A percentile compares a stretch with the other conserved stretches of the same genome.
Evolutionary conservation across 495 filamentous ascomycete species (phyloP).

Genomic region (Neurospora sp.): DNA sequence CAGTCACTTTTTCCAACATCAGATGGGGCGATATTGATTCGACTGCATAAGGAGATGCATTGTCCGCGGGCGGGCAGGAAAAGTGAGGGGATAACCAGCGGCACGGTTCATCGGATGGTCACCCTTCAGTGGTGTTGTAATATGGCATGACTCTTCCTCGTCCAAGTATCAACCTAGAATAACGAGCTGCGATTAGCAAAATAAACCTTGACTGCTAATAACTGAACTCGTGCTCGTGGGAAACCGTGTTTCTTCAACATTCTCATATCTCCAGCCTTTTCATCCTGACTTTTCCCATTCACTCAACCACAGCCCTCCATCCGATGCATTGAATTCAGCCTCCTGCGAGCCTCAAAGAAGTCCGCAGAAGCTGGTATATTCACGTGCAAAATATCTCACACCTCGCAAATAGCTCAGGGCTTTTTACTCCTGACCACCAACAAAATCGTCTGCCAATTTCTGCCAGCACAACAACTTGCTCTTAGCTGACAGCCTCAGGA

Average conservation of each 20-base stretch:
- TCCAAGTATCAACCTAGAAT: not conserved
- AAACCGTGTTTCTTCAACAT: not conserved
- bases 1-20: constrained; percentile 53
- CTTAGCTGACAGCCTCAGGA: not conserved
- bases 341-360: not conserved
- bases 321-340: not conserved
- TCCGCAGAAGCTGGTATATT: not conserved
- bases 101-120: not conserved
- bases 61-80: not conserved
- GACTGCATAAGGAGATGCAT: constrained; percentile 15
- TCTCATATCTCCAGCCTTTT: not conserved
- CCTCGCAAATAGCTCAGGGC: not conserved
- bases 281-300: not conserved
- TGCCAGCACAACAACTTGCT: not conserved
- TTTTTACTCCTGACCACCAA: not conserved
- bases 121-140: not conserved
- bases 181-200: not conserved
- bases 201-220: not conserved
- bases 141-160: not conserved
- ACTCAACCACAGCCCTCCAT: not conserved
- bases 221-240: not conserved
- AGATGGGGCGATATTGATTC: constrained; percentile 54
- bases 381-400: not conserved
- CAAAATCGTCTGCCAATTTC: not conserved
- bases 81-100: not conserved